phyloP scores from a whole-genome alignment of 768 basidiomycete species.

The Sarcomyxa edulis region DNA sequence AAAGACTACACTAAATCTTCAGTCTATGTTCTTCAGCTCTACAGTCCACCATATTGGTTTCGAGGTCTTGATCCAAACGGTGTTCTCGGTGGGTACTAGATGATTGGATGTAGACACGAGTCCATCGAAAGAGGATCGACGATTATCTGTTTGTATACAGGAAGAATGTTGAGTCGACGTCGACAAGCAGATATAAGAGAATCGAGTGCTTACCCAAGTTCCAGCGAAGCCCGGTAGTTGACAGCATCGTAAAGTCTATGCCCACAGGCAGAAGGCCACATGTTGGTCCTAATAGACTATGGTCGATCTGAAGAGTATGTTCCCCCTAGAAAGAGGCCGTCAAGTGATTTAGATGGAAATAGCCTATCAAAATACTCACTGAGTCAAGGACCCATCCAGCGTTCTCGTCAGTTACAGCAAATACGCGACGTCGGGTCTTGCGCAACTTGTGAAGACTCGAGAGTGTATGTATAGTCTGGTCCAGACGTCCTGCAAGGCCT shows the following conservation, averaged over 20 bases:
- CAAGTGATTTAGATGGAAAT: not conserved
- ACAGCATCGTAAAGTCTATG: conserved; percentile 66
- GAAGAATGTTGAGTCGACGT: conserved; percentile 2
- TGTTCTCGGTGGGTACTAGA: conserved; percentile 57
- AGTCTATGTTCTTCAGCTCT: conserved; percentile 43
- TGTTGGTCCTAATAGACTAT: conserved; percentile 70
- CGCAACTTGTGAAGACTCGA: conserved; percentile 81
- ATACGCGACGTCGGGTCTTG: conserved; percentile 50
- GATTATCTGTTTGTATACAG: conserved; percentile 54
- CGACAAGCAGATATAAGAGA: not conserved
- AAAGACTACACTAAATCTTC: not conserved
- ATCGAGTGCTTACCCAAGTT: conserved; percentile 59
- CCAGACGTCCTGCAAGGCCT: conserved; percentile 85
- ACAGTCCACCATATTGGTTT: conserved; percentile 89
- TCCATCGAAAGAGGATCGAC: conserved; percentile 76
- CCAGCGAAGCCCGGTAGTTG: conserved; percentile 85
- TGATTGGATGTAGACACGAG: conserved; percentile 94
- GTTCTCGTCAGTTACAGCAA: conserved; percentile 85
- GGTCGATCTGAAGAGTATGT: conserved; percentile 75
- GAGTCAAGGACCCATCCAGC: conserved; percentile 84
- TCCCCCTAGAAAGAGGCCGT: conserved; percentile 53
- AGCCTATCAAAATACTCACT: conserved; percentile 34
- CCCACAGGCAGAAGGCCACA: conserved; percentile 96
- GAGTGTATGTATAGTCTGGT: conserved; percentile 90
- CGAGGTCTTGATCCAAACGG: conserved; percentile 72